Evolutionary conservation across 1,139 yeast genomes (phyloP).

Genomic region (Kodamaea arcana): DNA sequence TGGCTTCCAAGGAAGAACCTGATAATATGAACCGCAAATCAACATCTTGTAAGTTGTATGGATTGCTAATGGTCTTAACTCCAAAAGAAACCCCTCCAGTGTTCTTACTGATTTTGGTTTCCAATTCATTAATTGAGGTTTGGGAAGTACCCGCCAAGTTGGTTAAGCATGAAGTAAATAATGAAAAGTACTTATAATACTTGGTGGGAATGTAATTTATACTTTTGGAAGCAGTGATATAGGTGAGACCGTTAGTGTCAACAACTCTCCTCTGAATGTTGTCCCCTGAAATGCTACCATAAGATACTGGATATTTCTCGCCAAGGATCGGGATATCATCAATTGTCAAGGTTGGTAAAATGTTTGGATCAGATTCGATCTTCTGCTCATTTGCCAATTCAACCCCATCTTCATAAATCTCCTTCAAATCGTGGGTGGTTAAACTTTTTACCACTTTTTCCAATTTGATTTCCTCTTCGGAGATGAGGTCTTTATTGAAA

Average conservation of each 20-base stretch:
- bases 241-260: conserved; percentile 73
- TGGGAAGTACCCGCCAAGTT: conserved; percentile 73
- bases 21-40: conserved; percentile 49
- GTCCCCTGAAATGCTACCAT: too few relatives aligned
- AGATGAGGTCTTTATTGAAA: conserved; percentile 44
- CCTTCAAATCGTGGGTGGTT: conserved; percentile 52
- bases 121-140: conserved; percentile 74
- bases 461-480: conserved; percentile 57
- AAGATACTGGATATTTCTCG: conserved; percentile 32
- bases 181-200: conserved; percentile 64
- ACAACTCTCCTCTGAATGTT: conserved; percentile 46
- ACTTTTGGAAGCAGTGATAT: conserved; percentile 57
- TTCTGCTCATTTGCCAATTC: conserved; percentile 61
- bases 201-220: conserved; percentile 56
- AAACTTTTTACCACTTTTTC: conserved; percentile 39
- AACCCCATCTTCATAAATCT: conserved; percentile 57
- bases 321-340: conserved; percentile 67
- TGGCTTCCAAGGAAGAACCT: conserved; percentile 73
- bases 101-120: conserved; percentile 72
- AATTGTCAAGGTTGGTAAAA: conserved; percentile 72
- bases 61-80: conserved; percentile 54
- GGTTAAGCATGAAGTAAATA: conserved; percentile 76
- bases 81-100: conserved; percentile 82
- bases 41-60: conserved; percentile 41
- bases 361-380: conserved; percentile 66